These are phyloP conservation scores for Triticum timopheevii DNA, from an alignment of 176 grass and related monocot genomes.

Conservation along the genomic window DNA sequence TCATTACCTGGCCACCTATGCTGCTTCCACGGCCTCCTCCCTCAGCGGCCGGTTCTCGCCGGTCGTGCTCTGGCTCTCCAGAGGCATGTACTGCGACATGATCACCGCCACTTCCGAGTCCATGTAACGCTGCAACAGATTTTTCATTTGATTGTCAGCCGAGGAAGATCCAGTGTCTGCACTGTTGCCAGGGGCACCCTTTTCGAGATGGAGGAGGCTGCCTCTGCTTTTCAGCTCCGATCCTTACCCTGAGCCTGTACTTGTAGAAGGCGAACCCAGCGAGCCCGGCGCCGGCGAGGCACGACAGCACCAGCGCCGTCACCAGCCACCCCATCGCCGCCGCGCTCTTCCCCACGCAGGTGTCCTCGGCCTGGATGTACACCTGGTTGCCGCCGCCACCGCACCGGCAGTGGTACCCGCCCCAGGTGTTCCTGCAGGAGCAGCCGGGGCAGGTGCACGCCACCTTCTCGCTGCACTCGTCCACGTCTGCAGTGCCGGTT, in stretches of 20 bases:
- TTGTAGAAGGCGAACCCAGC: slow-evolving; percentile 90
- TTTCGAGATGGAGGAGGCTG: background rate
- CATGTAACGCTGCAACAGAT: slow-evolving; percentile 73
- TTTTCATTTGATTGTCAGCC: background rate
- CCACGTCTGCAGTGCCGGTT: slow-evolving; percentile 46
- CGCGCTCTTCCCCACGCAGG: slow-evolving; percentile 79
- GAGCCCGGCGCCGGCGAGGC: slow-evolving; percentile 45
- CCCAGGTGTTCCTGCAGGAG: slow-evolving; percentile 81
- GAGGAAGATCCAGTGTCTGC: background rate
- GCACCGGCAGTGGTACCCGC: slow-evolving; percentile 85
- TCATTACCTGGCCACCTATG: slow-evolving; percentile 19
- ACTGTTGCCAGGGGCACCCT: too few species aligned
- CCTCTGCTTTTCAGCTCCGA: too few species aligned
- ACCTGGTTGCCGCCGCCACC: slow-evolving; percentile 35
- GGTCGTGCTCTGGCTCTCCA: slow-evolving; percentile 45
- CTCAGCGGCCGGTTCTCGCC: slow-evolving; percentile 51
- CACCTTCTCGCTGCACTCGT: slow-evolving; percentile 81
- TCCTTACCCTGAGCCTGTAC: slow-evolving; percentile 79
- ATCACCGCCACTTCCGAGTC: slow-evolving; percentile 80
- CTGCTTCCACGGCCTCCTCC: slow-evolving; percentile 46
- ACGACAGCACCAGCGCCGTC: slow-evolving; percentile 55
- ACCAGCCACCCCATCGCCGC: slow-evolving; percentile 52
- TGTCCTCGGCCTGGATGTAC: slow-evolving; percentile 74
- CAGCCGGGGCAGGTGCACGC: slow-evolving; percentile 73
- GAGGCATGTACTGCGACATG: slow-evolving; percentile 95